These are phyloP conservation scores for Nepenthes mirabilis DNA, from an alignment of 148 eudicot genomes.

Conservation along the genomic window DNA sequence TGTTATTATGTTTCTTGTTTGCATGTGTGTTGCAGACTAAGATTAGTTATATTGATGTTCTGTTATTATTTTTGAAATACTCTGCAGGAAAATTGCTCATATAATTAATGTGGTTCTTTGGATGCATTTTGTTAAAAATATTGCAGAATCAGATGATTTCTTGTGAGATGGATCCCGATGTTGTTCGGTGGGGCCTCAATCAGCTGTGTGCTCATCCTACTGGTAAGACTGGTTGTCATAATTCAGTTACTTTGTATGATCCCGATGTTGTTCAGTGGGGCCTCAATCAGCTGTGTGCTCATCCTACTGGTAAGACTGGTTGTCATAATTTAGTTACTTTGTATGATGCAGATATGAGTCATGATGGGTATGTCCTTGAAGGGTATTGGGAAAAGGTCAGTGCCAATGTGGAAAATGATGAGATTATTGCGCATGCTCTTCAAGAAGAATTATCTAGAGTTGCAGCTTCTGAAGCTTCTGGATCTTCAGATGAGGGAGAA, in stretches of 20 bases:
- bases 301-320: constrained; percentile 24
- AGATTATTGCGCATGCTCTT: constrained; percentile 18
- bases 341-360: constrained; percentile 21
- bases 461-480: constrained; percentile 27
- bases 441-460: constrained; percentile 40
- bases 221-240: constrained; percentile 21
- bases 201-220: constrained; percentile 36
- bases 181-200: constrained; percentile 62
- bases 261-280: constrained; percentile 65
- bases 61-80: too few species aligned
- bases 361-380: constrained; percentile 26
- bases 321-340: constrained; percentile 19
- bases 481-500: constrained; percentile 15
- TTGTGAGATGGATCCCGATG: constrained; percentile 59
- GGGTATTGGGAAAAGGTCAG: constrained; percentile 20
- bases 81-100: too few species aligned
- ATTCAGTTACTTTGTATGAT: constrained; percentile 28
- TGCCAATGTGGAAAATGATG: constrained; percentile 20
- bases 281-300: constrained; percentile 47
- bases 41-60: too few species aligned
- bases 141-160: constrained; percentile 26
- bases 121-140: background rate
- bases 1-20: too few species aligned
- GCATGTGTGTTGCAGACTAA: too few species aligned
- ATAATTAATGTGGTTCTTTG: too few species aligned